Percentiles rank a stretch among this genome's conserved stretches.
Evolutionary conservation across 371 early-diverging fungal genomes (phyloP).

Genomic region (Apophysomyces elegans): DNA sequence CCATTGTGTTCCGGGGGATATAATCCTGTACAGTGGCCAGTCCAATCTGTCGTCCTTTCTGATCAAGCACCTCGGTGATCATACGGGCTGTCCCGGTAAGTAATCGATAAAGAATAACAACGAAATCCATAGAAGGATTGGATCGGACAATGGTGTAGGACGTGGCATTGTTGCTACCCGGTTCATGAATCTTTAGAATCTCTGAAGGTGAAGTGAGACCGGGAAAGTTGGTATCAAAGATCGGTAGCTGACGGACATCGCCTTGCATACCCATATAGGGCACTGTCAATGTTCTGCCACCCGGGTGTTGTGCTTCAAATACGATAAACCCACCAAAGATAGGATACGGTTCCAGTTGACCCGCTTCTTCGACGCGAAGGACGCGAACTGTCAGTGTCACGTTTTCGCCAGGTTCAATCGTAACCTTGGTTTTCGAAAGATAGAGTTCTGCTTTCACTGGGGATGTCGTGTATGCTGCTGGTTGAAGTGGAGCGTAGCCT

Average conservation of each 20-base stretch:
- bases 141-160: conserved; percentile 2
- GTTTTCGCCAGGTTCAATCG: conserved; percentile 48
- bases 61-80: conserved; percentile 13
- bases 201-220: conserved; percentile 5
- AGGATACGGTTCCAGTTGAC: conserved; percentile 25
- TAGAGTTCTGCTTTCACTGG: conserved; percentile 34
- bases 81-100: conserved; percentile 18
- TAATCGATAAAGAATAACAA: conserved; percentile 14
- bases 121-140: neutral
- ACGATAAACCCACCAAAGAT: conserved; percentile 50
- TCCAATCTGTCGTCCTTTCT: conserved; percentile 6
- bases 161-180: neutral
- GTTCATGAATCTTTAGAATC: neutral
- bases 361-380: conserved; percentile 3
- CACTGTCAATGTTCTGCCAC: conserved; percentile 33
- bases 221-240: conserved; percentile 44
- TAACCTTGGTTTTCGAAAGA: conserved; percentile 34
- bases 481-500: conserved; percentile 35
- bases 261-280: conserved; percentile 66
- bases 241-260: conserved; percentile 48
- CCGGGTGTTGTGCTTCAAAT: conserved; percentile 4
- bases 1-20: conserved; percentile 19
- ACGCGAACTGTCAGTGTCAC: conserved; percentile 21
- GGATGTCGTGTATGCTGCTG: conserved; percentile 19
- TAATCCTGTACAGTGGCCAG: neutral